Evolutionary conservation across 257 asterid species (phyloP), one percentile per base, ranked within the genome.

Genomic region (Nicotiana undulata): DNA sequence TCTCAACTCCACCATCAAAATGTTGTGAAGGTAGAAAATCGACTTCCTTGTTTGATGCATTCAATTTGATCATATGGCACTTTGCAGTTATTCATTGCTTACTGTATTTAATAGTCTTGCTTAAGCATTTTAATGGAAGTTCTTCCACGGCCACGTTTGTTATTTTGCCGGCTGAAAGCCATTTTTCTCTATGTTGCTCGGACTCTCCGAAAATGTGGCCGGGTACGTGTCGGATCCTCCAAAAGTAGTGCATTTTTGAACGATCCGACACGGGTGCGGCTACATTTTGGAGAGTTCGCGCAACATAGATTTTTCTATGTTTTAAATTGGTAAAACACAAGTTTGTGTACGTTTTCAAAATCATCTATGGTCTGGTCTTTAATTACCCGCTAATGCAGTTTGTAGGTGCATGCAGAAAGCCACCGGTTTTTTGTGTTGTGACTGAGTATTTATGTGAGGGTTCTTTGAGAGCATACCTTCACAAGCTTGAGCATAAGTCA

Each of bases 401-500:
- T 87, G 83, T 87, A 79, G 89, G 86, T 22, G 86, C 88, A 60
- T 87, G 85, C 82, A 77, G 86, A 82, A 82, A 80, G 75, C 85
- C 85, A 4, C 86, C 87, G 0, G 87, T 87, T 17, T 85, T 81
- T 63, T 87, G 90, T 63, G 59, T 87, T 31, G 75, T 87, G 32
- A 87, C 88, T 3, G 90, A 87, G 67, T 87, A 87, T 84, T 68
- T 87, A 52, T 53, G 84, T 3, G 87, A 85, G 88, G 90, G 90
- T 78, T 87, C 88, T 46, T 81, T 87, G 82, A 87, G 90, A 67
- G 78, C 87, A 52, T 81, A 77, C 77, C 85, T 87, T 56, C 88
- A 87, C 88, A 87, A 83, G 86, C 86, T 81, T 52, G 89, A 87
- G 76, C 81, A 85, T 51, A 83, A 85, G 77, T 59, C 79, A 56